Percentiles rank a stretch among this genome's conserved stretches.
These are phyloP conservation scores for Jaminaea rosea DNA, from an alignment of 1,284 basidiomycete species.

Conservation along the genomic window DNA sequence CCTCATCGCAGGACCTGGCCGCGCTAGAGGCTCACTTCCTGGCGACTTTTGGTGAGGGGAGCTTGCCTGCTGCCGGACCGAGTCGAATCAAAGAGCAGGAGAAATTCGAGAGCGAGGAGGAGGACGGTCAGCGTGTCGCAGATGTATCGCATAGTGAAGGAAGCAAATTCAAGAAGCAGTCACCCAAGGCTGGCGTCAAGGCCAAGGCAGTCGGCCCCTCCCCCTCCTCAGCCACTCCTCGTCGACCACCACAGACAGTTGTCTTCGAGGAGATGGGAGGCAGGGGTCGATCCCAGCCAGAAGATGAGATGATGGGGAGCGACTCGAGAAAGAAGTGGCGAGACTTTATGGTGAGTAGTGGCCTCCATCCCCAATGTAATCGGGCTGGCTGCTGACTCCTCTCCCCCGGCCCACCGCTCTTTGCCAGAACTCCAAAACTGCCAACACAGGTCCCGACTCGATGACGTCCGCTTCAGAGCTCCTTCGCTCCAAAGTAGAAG, in stretches of 20 bases:
- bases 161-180: neutral
- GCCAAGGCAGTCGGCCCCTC: neutral
- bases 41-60: neutral
- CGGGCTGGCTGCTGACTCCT: too few species aligned
- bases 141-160: too few species aligned
- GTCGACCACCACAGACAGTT: neutral
- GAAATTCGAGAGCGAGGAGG: neutral
- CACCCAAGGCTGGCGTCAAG: neutral
- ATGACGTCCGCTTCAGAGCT: neutral
- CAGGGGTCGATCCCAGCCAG: neutral
- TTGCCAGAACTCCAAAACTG: neutral
- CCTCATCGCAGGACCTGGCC: too few species aligned
- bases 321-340: constrained; percentile 1
- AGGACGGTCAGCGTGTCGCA: neutral
- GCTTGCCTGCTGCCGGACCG: neutral
- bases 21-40: constrained; percentile 7
- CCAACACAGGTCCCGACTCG: neutral
- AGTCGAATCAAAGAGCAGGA: neutral
- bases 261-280: neutral
- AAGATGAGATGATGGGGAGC: neutral
- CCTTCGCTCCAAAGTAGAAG: neutral
- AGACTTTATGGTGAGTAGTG: constrained; percentile 3
- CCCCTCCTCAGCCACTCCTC: neutral
- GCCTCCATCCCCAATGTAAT: too few species aligned
- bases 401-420: neutral